These are phyloP conservation scores for Heteromeles arbutifolia DNA, from an alignment of 306 rosid genomes.

Conservation along the genomic window DNA sequence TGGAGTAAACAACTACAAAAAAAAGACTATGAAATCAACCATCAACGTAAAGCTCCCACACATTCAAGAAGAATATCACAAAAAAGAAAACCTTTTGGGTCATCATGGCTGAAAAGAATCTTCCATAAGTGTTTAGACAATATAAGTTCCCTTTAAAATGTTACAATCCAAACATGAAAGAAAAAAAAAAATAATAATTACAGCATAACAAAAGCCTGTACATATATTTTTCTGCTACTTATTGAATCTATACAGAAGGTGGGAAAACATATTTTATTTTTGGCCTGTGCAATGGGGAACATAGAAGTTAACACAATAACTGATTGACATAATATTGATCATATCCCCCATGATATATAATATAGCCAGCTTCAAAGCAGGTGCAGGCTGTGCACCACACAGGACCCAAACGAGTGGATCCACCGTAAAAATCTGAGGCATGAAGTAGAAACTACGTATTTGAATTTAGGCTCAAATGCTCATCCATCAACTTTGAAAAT, in stretches of 20 bases:
- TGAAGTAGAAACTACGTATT: neutral
- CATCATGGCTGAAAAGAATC: neutral
- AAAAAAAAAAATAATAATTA: neutral
- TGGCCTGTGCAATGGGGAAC: no score
- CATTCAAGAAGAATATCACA: neutral
- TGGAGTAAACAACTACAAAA: neutral
- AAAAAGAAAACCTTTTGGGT: neutral
- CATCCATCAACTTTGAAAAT: no score
- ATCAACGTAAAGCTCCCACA: neutral
- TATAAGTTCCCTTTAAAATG: neutral
- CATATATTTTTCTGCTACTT: no score
- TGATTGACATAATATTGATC: neutral
- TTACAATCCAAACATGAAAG: neutral
- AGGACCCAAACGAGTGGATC: neutral
- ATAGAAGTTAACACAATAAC: no score
- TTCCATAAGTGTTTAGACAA: neutral
- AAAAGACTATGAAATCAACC: neutral
- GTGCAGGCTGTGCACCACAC: neutral
- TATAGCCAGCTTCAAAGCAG: neutral
- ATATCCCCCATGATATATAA: neutral
- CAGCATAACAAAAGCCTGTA: neutral
- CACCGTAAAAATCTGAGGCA: neutral
- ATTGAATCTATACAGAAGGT: neutral
- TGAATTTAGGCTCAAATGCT: no score
- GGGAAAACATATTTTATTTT: neutral